Percentiles rank a stretch among this genome's conserved stretches.
Conservation (phyloP, 495 filamentous ascomycete species). For the Friedmanniomyces simplex region DNA sequence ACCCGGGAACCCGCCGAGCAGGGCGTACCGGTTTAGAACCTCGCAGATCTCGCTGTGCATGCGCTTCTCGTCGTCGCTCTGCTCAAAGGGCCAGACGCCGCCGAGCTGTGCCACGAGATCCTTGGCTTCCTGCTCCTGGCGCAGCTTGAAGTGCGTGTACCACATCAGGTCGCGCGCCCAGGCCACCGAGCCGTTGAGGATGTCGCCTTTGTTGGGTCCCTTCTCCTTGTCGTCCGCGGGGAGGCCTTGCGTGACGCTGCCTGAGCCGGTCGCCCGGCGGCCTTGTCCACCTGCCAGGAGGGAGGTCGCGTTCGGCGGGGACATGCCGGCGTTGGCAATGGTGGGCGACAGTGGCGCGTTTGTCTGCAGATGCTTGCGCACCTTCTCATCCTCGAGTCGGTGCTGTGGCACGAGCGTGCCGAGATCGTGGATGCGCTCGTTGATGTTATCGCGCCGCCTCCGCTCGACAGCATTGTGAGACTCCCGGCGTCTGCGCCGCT, state of each 20-base stretch:
- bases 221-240: constrained; percentile 97
- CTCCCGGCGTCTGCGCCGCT: constrained; percentile 77
- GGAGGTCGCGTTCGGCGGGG: constrained; percentile 72
- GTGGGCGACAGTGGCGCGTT: constrained; percentile 78
- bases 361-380: constrained; percentile 86
- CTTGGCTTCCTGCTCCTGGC: constrained; percentile 76
- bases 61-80: constrained; percentile 83
- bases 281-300: constrained; percentile 75
- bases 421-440: constrained; percentile 93
- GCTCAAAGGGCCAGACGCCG: constrained; percentile 65
- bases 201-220: constrained; percentile 97
- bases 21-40: constrained; percentile 52
- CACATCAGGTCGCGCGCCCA: constrained; percentile 99
- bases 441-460: constrained; percentile 92
- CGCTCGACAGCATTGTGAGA: constrained; percentile 96
- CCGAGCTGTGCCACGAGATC: constrained; percentile 62
- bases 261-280: constrained; percentile 57
- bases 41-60: constrained; percentile 89
- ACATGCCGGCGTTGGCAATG: constrained; percentile 48
- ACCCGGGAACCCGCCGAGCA: constrained; percentile 40
- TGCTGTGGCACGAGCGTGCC: constrained; percentile 87
- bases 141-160: constrained; percentile 74
- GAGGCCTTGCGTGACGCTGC: constrained; percentile 81
- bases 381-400: constrained; percentile 91
- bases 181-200: constrained; percentile 89